These are phyloP conservation scores for Dendrocalamus latiflorus DNA, from an alignment of 202 grass and related monocot genomes.

Conservation along the genomic window DNA sequence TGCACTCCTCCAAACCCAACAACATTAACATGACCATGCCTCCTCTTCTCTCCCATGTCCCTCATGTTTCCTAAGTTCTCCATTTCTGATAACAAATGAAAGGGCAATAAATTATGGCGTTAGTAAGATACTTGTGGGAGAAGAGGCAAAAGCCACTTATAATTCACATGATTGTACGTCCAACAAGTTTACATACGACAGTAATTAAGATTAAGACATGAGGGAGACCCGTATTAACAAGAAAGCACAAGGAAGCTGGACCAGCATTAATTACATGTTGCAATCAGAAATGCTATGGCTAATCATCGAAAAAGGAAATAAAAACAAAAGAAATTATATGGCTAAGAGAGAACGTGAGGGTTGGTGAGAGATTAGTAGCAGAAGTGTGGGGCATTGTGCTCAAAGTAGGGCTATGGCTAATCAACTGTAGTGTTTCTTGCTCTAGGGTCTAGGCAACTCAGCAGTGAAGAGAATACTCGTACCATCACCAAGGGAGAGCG, in stretches of 20 bases:
- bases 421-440: slow-evolving; percentile 25
- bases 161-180: too few species aligned
- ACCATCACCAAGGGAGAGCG: neutral
- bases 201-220: slow-evolving; percentile 29
- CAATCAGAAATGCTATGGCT: slow-evolving; percentile 14
- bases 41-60: slow-evolving; percentile 46
- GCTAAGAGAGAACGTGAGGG: neutral
- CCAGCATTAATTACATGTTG: slow-evolving; percentile 33
- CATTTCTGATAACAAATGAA: too few species aligned
- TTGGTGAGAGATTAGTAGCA: neutral
- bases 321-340: neutral
- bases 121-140: too few species aligned
- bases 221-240: neutral
- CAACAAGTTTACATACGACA: slow-evolving; percentile 9
- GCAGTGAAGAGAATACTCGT: neutral
- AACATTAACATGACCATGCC: slow-evolving; percentile 22
- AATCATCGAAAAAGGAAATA: neutral
- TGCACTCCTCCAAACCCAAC: slow-evolving; percentile 47
- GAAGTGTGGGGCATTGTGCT: neutral
- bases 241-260: slow-evolving; percentile 5
- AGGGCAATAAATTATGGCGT: too few species aligned
- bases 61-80: slow-evolving; percentile 12
- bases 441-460: neutral
- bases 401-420: neutral
- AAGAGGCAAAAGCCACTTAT: too few species aligned